Evolutionary conservation across 257 asterid species (phyloP).

Genomic region (Capsicum pubescens): DNA sequence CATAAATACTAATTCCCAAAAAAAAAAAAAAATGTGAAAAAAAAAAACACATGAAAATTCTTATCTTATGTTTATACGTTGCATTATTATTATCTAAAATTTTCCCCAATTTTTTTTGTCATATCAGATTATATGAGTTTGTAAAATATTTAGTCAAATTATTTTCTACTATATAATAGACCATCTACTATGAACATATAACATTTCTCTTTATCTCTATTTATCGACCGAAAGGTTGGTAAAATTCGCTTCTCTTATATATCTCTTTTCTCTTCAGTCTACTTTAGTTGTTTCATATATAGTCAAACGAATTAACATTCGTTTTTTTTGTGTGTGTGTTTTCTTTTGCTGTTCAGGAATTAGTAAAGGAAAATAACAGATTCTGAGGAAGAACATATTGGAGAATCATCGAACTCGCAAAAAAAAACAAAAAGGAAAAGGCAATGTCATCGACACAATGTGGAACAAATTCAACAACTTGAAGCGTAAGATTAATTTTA

Average conservation of each 20-base stretch:
- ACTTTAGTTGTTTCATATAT: background rate
- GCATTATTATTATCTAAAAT: background rate
- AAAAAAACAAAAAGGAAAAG: constrained; percentile 44
- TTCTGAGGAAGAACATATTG: constrained; percentile 47
- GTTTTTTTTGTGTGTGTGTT: no score
- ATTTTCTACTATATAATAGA: background rate
- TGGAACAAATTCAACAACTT: constrained; percentile 65
- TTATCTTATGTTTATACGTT: background rate
- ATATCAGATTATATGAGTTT: background rate
- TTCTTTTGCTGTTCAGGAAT: background rate
- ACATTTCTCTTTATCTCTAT: background rate
- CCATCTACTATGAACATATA: background rate
- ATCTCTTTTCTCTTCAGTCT: background rate
- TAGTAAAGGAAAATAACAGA: constrained; percentile 30
- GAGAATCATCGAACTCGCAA: constrained; percentile 40
- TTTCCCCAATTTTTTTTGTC: background rate
- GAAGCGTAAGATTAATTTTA: constrained; percentile 58
- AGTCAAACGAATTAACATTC: background rate
- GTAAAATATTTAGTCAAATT: background rate
- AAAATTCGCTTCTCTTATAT: background rate
- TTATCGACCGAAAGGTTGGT: background rate
- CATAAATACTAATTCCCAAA: background rate
- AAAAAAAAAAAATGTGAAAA: background rate
- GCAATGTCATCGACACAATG: constrained; percentile 61
- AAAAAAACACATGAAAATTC: background rate